Base-by-base conservation (phyloP, 345 rosid species). In the Trapa bicornis region DNA sequence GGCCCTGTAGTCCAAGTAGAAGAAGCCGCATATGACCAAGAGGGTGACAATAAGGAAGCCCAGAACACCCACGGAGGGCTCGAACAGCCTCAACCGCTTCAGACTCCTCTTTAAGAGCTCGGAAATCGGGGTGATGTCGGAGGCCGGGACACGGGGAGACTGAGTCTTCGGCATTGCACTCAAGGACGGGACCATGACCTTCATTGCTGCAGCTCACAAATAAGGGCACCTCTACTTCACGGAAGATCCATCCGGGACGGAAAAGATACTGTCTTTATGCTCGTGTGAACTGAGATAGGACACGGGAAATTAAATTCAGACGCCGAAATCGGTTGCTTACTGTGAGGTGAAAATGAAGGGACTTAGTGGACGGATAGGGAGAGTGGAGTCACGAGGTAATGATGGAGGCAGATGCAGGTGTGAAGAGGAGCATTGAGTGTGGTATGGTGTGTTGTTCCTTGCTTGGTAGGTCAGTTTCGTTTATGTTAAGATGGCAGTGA, bases 41-140 rank as follows among this genome's bases (percentile, higher is more conserved):
- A 85, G 66, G 33, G 84, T 80, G 3, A 82, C 82, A 16, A 90
- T 68, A 73, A 89, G 80, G 77, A 88, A 88, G 33, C 91, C 91
- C 75, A 87, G 77, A 61, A 85, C 72, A 29, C 93, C 84, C 8
- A 85, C 53, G 47, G 88, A 92, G 2, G 91, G 93, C 77, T 90
- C 97, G 54, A 85, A 77, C 54, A 82, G 81, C 73, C 79, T 77
- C 14, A 83, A 74, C 29, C 91, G 85, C 80, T 85, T 88, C 76
- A 89, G 71, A 22, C 29, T 22, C 80, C 83, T 81, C 83, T 81
- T 83, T 35, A 68, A 74, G 58, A 76, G 71, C 42, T 83, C 87
- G 29, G 60, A 69, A 47, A 71, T 61, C 37, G 78, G 80, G 76
- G 63, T 58, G 5, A 4, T 15, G 37, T 35, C 63, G 63, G 63